Conservation (phyloP, 2,329 filamentous ascomycete genomes). For the Monosporascus sp. region DNA sequence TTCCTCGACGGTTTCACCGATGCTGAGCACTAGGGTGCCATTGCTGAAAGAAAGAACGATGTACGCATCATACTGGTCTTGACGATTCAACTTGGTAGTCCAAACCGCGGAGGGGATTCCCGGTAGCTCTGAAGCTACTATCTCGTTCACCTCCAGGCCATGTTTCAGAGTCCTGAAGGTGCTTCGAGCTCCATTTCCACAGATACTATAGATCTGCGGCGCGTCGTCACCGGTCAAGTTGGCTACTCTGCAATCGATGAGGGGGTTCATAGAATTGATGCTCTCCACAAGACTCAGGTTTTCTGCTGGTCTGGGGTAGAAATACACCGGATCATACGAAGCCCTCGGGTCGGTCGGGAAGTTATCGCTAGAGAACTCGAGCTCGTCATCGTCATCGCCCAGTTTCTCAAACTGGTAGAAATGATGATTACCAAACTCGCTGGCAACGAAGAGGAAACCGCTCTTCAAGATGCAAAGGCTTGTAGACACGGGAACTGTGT, state of each 20-base stretch:
- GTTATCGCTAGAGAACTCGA: conserved; percentile 77
- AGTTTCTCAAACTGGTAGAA: conserved; percentile 98
- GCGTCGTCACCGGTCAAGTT: conserved; percentile 90
- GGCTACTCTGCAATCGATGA: conserved; percentile 85
- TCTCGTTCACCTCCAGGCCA: conserved; percentile 86
- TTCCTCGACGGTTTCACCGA: conserved; percentile 94
- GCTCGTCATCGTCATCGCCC: conserved; percentile 88
- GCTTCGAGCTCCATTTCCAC: conserved; percentile 81
- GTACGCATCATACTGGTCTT: conserved; percentile 86
- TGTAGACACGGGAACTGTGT: conserved; percentile 84
- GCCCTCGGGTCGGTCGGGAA: conserved; percentile 71
- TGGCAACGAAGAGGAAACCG: conserved; percentile 88
- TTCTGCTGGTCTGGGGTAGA: conserved; percentile 71
- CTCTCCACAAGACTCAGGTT: conserved; percentile 82
- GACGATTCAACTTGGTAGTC: conserved; percentile 81
- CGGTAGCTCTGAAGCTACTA: conserved; percentile 88
- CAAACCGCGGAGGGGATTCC: conserved; percentile 88
- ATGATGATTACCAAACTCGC: conserved; percentile 86
- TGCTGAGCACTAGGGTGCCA: conserved; percentile 84
- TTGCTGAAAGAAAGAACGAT: conserved; percentile 93
- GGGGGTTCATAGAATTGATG: conserved; percentile 82
- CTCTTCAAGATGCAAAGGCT: conserved; percentile 91
- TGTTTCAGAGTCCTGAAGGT: conserved; percentile 90
- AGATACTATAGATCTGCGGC: conserved; percentile 91
- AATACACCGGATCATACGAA: conserved; percentile 74